Evolutionary conservation across 2,329 filamentous ascomycete genomes (phyloP), one percentile per base, ranked within the genome.

Genomic region (Moelleriella libera): DNA sequence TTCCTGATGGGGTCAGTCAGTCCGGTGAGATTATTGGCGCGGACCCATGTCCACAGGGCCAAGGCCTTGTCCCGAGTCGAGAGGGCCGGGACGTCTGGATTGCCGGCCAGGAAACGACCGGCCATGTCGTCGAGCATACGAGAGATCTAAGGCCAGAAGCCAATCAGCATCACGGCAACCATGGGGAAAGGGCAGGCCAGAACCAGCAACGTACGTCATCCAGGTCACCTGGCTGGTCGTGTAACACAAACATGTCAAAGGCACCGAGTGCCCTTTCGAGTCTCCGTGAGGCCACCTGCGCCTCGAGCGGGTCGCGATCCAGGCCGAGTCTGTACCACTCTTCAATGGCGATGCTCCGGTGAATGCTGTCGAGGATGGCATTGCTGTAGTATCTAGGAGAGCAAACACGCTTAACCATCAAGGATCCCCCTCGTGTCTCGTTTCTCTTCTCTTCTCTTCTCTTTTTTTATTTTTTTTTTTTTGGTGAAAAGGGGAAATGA

Each of bases 221-320:
- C 46, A 90, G 65, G 58, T 94, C 88, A n/a, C 83, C 80, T 31
- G 74, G 71, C 14, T 79, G 75, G 47, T 83, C 82, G 53, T 83
- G 79, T 30, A 90, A 69, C 43, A 94, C 79, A 63, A 97, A 97
- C 64, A 97, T 75, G 63, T 97, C 92, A 61, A 94, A 94, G 11
- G 83, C 84, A 21, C 82, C 84, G 12, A 97, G 68, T 1, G 83
- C 83, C 49, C 76, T 75, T 60, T 95, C 89, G 21, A 95, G 65
- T 53, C 47, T 61, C 53, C 48, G 55, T 52, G 52, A 66, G 60
- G 54, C 66, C 85, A 50, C 43, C n/a, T 55, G 52, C 9, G 52
- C 47, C 21, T 48, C 53, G 14, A 41, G 50, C 29, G 42, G 51
- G 14, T 52, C 52, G 10, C 47, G 54, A 41, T 52, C 55, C 34